Conservation (phyloP, 73 alveolate genomes). For the Paramecium primaurelia region DNA sequence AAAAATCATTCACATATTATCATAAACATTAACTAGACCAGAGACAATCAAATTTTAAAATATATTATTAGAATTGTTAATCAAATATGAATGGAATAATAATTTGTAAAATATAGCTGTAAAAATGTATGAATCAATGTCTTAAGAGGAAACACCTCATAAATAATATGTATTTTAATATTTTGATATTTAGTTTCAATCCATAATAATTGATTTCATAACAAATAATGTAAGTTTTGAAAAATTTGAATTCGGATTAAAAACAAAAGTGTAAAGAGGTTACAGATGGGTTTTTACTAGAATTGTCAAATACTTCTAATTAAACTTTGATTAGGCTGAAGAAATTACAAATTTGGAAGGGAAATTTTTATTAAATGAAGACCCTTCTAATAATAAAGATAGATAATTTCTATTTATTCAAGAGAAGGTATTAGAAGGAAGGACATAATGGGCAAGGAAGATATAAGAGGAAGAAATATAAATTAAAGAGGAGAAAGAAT, state of each 20-base stretch:
- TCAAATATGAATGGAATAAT: slow-evolving; percentile 4
- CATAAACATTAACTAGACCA: background rate
- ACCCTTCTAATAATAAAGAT: background rate
- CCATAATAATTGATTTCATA: background rate
- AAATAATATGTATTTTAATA: background rate
- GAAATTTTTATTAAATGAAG: background rate
- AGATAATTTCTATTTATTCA: background rate
- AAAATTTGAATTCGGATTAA: background rate
- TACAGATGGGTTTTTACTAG: background rate
- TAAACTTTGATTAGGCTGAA: background rate
- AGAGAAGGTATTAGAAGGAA: background rate
- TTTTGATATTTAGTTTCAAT: background rate
- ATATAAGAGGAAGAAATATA: background rate
- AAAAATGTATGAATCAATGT: background rate
- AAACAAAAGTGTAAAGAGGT: background rate
- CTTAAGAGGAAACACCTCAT: background rate
- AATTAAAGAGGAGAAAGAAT: background rate
- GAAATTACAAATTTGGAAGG: background rate
- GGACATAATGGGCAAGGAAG: background rate
- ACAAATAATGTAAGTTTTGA: background rate
- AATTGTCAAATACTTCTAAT: background rate
- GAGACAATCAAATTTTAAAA: background rate
- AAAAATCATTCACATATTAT: background rate
- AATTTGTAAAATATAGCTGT: background rate
- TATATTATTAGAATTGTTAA: background rate